phyloP scores from a whole-genome alignment of 768 basidiomycete species.

The Termitomyces sp. region DNA sequence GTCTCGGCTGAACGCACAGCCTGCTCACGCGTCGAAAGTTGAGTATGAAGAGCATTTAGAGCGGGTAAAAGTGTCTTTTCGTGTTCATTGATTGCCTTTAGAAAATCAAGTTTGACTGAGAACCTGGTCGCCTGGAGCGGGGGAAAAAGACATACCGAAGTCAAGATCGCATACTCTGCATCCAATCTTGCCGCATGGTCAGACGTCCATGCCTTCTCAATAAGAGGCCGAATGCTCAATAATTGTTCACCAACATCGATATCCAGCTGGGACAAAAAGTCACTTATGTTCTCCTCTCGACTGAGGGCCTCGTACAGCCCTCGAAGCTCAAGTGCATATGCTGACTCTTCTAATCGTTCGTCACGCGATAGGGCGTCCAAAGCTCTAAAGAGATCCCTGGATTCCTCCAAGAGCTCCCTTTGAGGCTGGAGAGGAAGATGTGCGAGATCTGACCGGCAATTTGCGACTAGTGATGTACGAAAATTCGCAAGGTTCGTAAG shows the following conservation, averaged over 20 bases:
- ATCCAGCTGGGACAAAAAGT: slow-evolving; percentile 5
- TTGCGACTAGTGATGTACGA: slow-evolving; percentile 13
- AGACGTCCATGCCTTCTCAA: slow-evolving; percentile 29
- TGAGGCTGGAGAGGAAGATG: slow-evolving; percentile 1
- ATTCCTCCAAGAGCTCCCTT: slow-evolving; percentile 10
- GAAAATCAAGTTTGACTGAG: not conserved
- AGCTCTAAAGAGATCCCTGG: not conserved
- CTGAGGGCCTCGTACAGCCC: slow-evolving; percentile 9
- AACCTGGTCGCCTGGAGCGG: not conserved
- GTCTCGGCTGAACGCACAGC: slow-evolving; percentile 28
- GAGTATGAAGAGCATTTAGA: slow-evolving; percentile 23
- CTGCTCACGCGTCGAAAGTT: slow-evolving; percentile 17
- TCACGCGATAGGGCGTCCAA: not conserved
- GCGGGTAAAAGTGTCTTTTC: slow-evolving; percentile 22
- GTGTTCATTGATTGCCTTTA: slow-evolving; percentile 22
- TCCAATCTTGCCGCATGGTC: slow-evolving; percentile 30
- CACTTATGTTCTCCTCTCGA: not conserved
- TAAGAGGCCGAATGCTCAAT: slow-evolving; percentile 23
- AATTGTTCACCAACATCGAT: not conserved
- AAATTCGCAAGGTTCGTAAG: slow-evolving; percentile 12
- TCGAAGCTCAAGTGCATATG: slow-evolving; percentile 15
- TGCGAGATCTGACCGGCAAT: slow-evolving; percentile 3
- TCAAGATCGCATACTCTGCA: slow-evolving; percentile 21
- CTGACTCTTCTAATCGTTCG: slow-evolving; percentile 12
- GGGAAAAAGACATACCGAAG: slow-evolving; percentile 21